Conservation (phyloP, 2,329 filamentous ascomycete genomes). For the Colletotrichum magnum region DNA sequence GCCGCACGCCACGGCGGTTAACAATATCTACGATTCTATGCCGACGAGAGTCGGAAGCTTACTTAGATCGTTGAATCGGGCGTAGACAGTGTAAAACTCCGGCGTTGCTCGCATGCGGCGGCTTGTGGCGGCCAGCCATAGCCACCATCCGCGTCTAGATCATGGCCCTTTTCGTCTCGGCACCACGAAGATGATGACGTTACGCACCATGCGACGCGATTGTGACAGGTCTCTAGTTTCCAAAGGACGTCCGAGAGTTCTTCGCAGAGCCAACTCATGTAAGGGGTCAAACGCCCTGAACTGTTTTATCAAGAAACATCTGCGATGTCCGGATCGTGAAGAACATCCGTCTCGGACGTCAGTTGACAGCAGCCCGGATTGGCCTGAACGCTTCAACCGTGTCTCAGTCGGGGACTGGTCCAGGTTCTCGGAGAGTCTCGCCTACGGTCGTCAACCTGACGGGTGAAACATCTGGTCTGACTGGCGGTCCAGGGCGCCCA, state of each 20-base stretch:
- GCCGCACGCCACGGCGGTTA: slow-evolving; percentile 11
- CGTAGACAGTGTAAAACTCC: neutral
- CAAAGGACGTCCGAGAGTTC: no score
- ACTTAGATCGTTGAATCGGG: neutral
- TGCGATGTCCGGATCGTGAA: no score
- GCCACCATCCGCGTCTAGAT: neutral
- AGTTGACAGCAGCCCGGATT: no score
- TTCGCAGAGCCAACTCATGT: no score
- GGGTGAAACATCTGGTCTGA: slow-evolving; percentile 6
- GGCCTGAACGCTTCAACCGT: neutral
- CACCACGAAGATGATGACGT: no score
- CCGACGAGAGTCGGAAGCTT: no score
- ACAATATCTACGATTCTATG: neutral
- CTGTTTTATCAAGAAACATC: no score
- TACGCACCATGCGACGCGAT: no score
- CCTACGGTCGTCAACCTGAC: neutral
- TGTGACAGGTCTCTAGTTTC: no score
- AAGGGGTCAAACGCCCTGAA: no score
- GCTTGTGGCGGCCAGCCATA: neutral
- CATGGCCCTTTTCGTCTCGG: neutral
- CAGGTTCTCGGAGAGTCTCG: neutral
- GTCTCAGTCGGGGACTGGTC: neutral
- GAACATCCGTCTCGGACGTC: no score
- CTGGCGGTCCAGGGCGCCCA: neutral
- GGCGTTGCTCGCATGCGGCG: slow-evolving; percentile 9